Conservation (phyloP, 2,329 filamentous ascomycete genomes). For the Cladosporium velox region DNA sequence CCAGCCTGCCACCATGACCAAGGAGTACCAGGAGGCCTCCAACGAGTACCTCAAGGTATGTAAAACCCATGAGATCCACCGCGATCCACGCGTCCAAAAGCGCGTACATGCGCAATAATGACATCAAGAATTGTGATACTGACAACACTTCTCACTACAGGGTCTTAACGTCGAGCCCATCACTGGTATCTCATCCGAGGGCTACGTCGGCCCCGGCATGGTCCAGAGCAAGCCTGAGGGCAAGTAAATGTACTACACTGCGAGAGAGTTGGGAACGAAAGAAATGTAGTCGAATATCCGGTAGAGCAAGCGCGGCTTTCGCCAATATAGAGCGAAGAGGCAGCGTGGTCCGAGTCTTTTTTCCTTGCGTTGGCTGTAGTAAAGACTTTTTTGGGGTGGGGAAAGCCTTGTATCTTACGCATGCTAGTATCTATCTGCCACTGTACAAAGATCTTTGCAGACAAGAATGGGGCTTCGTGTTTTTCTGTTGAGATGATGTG, state of each 20-base stretch:
- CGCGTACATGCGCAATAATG: neutral
- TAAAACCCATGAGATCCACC: conserved; percentile 23
- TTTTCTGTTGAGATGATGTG: neutral
- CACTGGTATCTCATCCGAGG: conserved; percentile 77
- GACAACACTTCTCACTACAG: conserved; percentile 49
- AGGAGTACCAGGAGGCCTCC: conserved; percentile 93
- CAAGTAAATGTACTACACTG: conserved; percentile 23
- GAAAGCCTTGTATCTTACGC: conserved; percentile 19
- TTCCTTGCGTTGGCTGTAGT: conserved; percentile 21
- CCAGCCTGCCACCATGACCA: conserved; percentile 83
- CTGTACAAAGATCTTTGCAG: conserved; percentile 21
- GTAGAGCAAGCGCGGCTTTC: neutral
- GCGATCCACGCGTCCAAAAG: neutral
- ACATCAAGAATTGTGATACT: conserved; percentile 10
- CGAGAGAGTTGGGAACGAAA: conserved; percentile 10
- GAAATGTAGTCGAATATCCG: conserved; percentile 22
- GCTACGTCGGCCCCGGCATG: conserved; percentile 71
- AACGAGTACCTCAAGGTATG: conserved; percentile 93
- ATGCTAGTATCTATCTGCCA: conserved; percentile 20
- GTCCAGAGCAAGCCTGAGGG: conserved; percentile 61
- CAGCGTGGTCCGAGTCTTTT: neutral
- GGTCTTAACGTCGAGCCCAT: conserved; percentile 83
- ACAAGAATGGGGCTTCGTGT: neutral
- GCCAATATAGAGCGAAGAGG: conserved; percentile 1
- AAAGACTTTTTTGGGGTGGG: conserved; percentile 13